Conservation (phyloP, 129 eudicot genomes). For the Pseudognaphalium luteoalbum region DNA sequence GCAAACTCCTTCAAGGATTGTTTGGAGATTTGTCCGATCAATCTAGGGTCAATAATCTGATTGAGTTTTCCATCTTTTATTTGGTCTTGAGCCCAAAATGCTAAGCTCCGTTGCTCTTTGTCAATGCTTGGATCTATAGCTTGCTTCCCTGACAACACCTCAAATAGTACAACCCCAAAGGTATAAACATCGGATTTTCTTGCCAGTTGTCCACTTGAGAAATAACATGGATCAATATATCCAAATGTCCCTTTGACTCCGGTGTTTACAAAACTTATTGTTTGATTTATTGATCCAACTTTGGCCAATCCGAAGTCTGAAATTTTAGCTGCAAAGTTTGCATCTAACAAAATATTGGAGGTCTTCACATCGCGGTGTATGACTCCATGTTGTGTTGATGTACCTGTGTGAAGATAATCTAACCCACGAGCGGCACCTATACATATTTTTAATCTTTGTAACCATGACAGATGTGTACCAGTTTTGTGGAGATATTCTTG, state of each 20-base stretch:
- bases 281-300: constrained; percentile 16
- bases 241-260: constrained; percentile 53
- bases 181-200: constrained; percentile 37
- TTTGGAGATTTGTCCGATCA: constrained; percentile 23
- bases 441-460: constrained; percentile 37
- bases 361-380: constrained; percentile 55
- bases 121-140: constrained; percentile 38
- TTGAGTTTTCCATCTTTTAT: constrained; percentile 22
- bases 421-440: constrained; percentile 57
- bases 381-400: constrained; percentile 33
- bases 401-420: constrained; percentile 53
- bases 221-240: constrained; percentile 44
- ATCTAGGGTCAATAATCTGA: constrained; percentile 20
- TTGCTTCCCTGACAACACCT: constrained; percentile 26
- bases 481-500: constrained; percentile 16
- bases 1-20: constrained; percentile 28
- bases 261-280: constrained; percentile 34
- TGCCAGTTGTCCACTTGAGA: constrained; percentile 18
- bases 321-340: constrained; percentile 35
- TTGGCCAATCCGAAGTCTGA: constrained; percentile 56
- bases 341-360: constrained; percentile 49
- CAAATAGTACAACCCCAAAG: constrained; percentile 36
- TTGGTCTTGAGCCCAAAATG: constrained; percentile 32
- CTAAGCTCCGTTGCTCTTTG: constrained; percentile 34
- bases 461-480: constrained; percentile 36